Base-by-base conservation (phyloP, 179 eudicot species). In the Silene vulgaris region DNA sequence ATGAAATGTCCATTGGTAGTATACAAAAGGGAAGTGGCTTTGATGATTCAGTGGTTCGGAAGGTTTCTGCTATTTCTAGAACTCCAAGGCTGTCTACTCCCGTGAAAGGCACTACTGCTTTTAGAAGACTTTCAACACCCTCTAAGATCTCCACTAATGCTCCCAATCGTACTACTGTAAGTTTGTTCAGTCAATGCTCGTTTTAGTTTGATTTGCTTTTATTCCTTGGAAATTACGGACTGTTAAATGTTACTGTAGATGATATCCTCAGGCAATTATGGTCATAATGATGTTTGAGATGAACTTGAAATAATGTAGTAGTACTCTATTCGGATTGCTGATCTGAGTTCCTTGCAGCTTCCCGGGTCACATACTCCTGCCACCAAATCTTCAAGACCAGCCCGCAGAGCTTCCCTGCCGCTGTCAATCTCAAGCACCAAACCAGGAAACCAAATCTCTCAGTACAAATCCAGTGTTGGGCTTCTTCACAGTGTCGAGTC, bases 331-430 rank as follows among this genome's bases (percentile, higher is more conserved):
- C 63, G 59, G 64, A 32, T 11, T 80, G 69, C 61, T 79, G 71
- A 30, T 73, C 5, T 72, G 75, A 72, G 32, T 54, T 56, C 8
- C 75, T n/a, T 82, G 89, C 92, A 94, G 98, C 84, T 82, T 81
- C 92, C 91, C 0, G 77, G 62, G 43, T 77, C 88, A 8, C 81
- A 79, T 56, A 86, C 92, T 79, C 88, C 92, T 2, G 67, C 82
- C 21, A 69, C 71, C 54, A 90, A 83, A 63, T 75, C 85, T 54
- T 60, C 84, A 20, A 81, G 62, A 21, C 32, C 84, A 75, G 29
- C 88, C n/a, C 91, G 93, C 3, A 85, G 94, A 79, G 87, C 84
- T 72, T 94, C 98, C 64, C 90, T 92, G 17, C 98, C 96, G 40
- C 40, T 90, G 6, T 70, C 92, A 30, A 72, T 20, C 19, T 54